Evolutionary conservation across 2,329 filamentous ascomycete species (phyloP), one percentile per base, ranked within the genome.

Genomic region (Acarospora socialis): DNA sequence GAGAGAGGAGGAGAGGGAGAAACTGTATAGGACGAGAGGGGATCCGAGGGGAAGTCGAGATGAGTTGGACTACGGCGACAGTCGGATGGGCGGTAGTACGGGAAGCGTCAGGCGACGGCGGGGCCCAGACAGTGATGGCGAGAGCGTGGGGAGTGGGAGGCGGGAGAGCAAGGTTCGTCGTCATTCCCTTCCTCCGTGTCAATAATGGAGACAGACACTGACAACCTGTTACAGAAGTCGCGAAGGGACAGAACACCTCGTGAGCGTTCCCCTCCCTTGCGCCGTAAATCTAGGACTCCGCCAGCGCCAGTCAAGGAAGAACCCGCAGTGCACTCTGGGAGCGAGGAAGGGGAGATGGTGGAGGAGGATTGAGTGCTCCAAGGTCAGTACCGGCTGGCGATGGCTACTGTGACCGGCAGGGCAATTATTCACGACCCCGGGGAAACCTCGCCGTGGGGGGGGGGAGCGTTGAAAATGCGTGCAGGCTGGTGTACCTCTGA

Each of bases 331-430:
- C 77, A 81, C 48, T 87, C 81, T 37, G 90, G 90, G 32, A 94
- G 86, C 50, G 90, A 98, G 59, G 90, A 98, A 57, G 90, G 90
- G 32, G 90, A 98, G 61, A 95, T 98, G 41, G 41, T 43, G 46
- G 90, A 93, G 57, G 86, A 95, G 63, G 61, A 64, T 38, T 64
- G 48, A 43, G n/a, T 12, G 17, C 27, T 32, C 16, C 12, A 25
- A 25, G 23, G 23, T 25, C 23, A 25, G 23, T 25, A 25, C 16
- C n/a, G n/a, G n/a, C n/a, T n/a, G n/a, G n/a, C n/a, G n/a, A n/a
- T n/a, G n/a, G n/a, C n/a, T n/a, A n/a, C n/a, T n/a, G n/a, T n/a
- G n/a, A n/a, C n/a, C n/a, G n/a, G n/a, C n/a, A n/a, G n/a, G n/a
- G n/a, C n/a, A n/a, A n/a, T n/a, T n/a, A n/a, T n/a, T n/a, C n/a